phyloP scores from a whole-genome alignment of 106 monocot species.

The Gastrodia elata region DNA sequence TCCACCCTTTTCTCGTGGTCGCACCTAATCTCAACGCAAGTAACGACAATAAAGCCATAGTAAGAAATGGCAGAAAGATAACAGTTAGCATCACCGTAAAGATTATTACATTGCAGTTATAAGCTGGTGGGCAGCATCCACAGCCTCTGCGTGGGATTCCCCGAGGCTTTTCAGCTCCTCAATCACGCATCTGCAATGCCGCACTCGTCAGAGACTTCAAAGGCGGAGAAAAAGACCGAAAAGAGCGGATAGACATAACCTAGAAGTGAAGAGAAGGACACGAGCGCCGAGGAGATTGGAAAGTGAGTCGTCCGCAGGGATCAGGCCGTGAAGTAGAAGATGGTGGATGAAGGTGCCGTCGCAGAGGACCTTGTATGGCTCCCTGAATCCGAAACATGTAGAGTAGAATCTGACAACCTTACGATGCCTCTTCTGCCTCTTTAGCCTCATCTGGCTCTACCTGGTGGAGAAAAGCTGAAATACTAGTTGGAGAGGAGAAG shows the following conservation, averaged over 20 bases:
- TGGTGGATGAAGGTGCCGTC: constrained; percentile 94
- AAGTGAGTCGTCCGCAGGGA: constrained; percentile 59
- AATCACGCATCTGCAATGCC: constrained; percentile 35
- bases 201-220: background rate
- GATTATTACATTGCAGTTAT: constrained; percentile 38
- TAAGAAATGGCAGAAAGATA: background rate
- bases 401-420: constrained; percentile 72
- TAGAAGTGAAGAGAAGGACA: constrained; percentile 52
- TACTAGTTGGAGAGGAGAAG: too few relatives aligned
- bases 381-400: constrained; percentile 83
- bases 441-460: constrained; percentile 56
- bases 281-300: constrained; percentile 44
- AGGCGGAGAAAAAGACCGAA: background rate
- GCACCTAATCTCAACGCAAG: constrained; percentile 36
- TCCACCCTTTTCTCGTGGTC: constrained; percentile 83
- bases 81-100: background rate
- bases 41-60: background rate
- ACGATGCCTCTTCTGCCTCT: constrained; percentile 81
- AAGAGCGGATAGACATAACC: constrained; percentile 10
- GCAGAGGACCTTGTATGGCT: constrained; percentile 88
- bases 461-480: too few relatives aligned
- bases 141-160: constrained; percentile 31
- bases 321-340: constrained; percentile 52
- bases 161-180: constrained; percentile 71
- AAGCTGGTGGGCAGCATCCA: constrained; percentile 41